Evolutionary conservation across 2,329 filamentous ascomycete genomes (phyloP), one percentile per base, ranked within the genome.

Genomic region (Huntiella decipiens): DNA sequence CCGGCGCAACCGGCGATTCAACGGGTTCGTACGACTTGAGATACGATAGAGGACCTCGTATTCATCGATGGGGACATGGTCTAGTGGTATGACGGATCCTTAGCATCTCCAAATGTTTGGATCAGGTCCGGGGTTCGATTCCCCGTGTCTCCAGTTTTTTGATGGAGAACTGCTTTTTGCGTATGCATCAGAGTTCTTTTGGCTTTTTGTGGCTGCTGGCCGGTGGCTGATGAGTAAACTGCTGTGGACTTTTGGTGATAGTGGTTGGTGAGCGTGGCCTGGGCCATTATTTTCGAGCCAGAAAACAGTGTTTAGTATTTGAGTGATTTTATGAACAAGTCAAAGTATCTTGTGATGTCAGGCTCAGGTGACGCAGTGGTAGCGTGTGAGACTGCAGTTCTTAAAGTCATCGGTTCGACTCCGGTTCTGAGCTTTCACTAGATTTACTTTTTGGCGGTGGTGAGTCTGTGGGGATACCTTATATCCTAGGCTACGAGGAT

Each of bases 31-130:
- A 28, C 22, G 8, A 40, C 17, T 40, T 40, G 38, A 22, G 10
- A 15, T 1, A 4, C 15, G 7, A 28, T 41, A 41, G 6, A 6
- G 5, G 5, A 31, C 3, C 1, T 7, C 5, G 1, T 4, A n/a
- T 41, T 13, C 7, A 7, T 6, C 28, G 8, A 19, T 10, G 43
- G 47, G 47, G 47, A 46, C 47, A 49, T 49, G 47, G 47, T 49
- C 47, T 49, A 46, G 47, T 46, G 43, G 43, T 49, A 49, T 49
- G 47, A 49, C 47, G 47, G 47, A 46, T 49, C 47, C 43, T 49
- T 49, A 49, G 47, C 47, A 49, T 35, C 15, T 13, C 13, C 15
- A 6, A 34, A 47, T 4, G 10, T 10, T 43, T 49, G 47, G 47
- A 49, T 49, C 43, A 49, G 43, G 43, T 49, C 47, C 47, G 43